These are phyloP conservation scores for Harringtonia aguacate DNA, from an alignment of 2,329 filamentous ascomycete species.

Conservation along the genomic window DNA sequence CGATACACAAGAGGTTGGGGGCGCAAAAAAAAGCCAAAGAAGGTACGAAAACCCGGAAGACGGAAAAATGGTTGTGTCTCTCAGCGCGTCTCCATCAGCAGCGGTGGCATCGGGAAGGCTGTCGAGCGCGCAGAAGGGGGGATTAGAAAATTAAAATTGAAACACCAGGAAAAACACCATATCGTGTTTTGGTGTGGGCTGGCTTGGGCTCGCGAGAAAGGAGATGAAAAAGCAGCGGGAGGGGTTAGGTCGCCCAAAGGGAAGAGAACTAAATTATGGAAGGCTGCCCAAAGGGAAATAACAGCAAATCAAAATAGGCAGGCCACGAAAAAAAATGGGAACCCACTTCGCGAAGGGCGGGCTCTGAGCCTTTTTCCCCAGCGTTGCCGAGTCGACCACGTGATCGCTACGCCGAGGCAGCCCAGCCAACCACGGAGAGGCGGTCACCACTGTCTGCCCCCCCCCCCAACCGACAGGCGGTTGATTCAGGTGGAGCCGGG, in stretches of 20 bases:
- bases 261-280: slow-evolving; percentile 1
- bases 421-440: slow-evolving; percentile 2
- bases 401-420: not conserved
- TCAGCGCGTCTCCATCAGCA: too few species aligned
- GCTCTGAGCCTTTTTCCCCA: slow-evolving; percentile 10
- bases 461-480: too few species aligned
- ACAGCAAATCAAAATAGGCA: not conserved
- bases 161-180: not conserved
- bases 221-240: slow-evolving; percentile 2
- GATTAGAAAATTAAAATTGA: not conserved
- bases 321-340: not conserved
- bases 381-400: slow-evolving; percentile 2
- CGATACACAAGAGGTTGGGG: too few species aligned
- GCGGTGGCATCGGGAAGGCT: too few species aligned
- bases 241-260: slow-evolving; percentile 7
- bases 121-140: not conserved
- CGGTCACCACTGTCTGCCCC: not conserved
- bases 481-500: too few species aligned
- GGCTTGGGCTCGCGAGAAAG: not conserved
- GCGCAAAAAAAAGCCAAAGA: too few species aligned
- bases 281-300: slow-evolving; percentile 5
- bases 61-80: too few species aligned
- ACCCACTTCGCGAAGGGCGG: slow-evolving; percentile 1
- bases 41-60: too few species aligned
- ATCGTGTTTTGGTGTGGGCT: not conserved